phyloP scores from a whole-genome alignment of 257 asterid genomes.

The Nicotiana noctiflora region DNA sequence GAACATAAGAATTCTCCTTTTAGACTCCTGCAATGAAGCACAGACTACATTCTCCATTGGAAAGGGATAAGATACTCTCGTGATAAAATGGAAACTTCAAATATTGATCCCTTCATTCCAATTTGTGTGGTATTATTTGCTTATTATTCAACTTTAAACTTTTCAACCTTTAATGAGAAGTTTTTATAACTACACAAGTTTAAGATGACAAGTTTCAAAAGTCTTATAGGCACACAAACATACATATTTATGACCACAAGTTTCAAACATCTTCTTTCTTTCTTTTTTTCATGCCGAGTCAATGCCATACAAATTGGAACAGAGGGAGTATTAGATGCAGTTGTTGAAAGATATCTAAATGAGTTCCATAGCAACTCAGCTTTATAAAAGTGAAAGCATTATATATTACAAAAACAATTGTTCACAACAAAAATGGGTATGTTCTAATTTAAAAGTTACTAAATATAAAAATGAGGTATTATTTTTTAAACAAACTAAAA shows the following conservation, averaged over 20 bases:
- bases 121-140: too few species aligned
- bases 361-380: not conserved
- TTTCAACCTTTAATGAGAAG: too few species aligned
- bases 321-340: not conserved
- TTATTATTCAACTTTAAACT: too few species aligned
- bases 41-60: not conserved
- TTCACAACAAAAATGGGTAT: not conserved
- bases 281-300: too few species aligned
- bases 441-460: not conserved
- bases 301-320: too few species aligned
- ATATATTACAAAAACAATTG: not conserved
- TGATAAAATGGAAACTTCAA: not conserved
- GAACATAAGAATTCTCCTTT: not conserved
- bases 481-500: not conserved
- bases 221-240: too few species aligned
- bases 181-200: too few species aligned
- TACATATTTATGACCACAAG: too few species aligned
- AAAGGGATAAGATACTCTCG: not conserved
- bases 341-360: not conserved
- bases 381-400: not conserved
- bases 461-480: not conserved
- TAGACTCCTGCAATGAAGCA: not conserved
- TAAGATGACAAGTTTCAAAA: too few species aligned
- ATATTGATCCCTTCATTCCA: not conserved
- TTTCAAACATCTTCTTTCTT: too few species aligned